A percentile compares a stretch with the other conserved stretches of the same genome.
Conservation (phyloP, 371 early-diverging fungal species). For the Mortierella polycephala region DNA sequence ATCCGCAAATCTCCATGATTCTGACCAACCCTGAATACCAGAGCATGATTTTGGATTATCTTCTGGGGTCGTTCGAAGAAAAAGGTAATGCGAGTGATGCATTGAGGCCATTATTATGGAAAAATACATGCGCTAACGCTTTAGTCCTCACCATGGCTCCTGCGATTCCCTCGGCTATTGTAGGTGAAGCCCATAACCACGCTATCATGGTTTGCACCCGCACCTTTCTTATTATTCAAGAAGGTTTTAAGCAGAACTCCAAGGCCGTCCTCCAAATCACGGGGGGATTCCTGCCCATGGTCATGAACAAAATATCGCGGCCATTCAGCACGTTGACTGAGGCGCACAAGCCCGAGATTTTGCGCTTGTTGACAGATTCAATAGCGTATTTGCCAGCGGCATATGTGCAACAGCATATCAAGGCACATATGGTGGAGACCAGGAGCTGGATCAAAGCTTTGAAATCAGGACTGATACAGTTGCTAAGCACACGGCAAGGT, state of each 20-base stretch:
- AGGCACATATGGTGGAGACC: conserved; percentile 20
- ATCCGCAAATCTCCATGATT: conserved; percentile 41
- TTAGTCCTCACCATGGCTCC: too few species aligned
- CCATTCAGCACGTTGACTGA: conserved; percentile 25
- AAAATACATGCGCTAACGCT: not conserved
- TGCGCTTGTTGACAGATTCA: conserved; percentile 27
- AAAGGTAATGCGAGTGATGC: conserved; percentile 12
- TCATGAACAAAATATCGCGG: conserved; percentile 29
- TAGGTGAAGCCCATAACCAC: conserved; percentile 33
- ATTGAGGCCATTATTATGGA: not conserved
- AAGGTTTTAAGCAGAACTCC: conserved; percentile 44
- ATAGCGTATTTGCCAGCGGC: conserved; percentile 26
- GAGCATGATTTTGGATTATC: conserved; percentile 27
- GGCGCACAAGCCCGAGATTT: conserved; percentile 31
- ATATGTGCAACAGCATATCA: conserved; percentile 30
- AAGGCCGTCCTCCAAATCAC: conserved; percentile 30
- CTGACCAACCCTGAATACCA: conserved; percentile 43
- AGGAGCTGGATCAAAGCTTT: conserved; percentile 25
- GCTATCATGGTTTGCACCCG: conserved; percentile 28
- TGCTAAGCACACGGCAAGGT: conserved; percentile 52
- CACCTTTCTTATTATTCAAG: conserved; percentile 40
- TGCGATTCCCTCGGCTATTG: not conserved
- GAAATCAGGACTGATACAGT: conserved; percentile 43
- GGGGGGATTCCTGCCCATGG: conserved; percentile 29
- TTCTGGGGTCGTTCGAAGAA: conserved; percentile 21